Evolutionary conservation across 345 rosid species (phyloP).

Genomic region (Lepidium africanum): DNA sequence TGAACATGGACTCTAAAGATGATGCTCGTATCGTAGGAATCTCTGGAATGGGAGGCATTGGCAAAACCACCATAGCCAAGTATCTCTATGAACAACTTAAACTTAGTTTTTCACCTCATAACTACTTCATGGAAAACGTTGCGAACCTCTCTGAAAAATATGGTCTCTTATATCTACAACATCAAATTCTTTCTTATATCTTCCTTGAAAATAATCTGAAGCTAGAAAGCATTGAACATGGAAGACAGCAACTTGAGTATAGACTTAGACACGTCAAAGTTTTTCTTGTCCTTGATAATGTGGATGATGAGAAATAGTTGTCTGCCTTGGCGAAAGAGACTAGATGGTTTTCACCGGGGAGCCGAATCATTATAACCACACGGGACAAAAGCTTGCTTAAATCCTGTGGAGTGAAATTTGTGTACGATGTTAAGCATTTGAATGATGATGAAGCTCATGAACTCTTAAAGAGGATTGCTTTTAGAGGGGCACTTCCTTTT

Average conservation of each 20-base stretch:
- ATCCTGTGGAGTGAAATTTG: neutral
- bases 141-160: neutral
- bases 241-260: too few relatives aligned
- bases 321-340: slow-evolving; percentile 31
- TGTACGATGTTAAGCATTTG: neutral
- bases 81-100: slow-evolving; percentile 17
- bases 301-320: slow-evolving; percentile 28
- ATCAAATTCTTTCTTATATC: neutral
- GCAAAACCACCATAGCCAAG: slow-evolving; percentile 29
- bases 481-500: slow-evolving; percentile 1
- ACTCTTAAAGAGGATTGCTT: slow-evolving; percentile 3
- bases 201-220: neutral
- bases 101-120: neutral
- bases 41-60: slow-evolving; percentile 28
- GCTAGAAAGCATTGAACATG: neutral
- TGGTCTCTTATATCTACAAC: neutral
- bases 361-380: slow-evolving; percentile 47
- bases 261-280: neutral
- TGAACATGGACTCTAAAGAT: neutral
- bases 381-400: slow-evolving; percentile 23
- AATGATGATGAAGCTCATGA: neutral
- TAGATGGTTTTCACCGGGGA: slow-evolving; percentile 38
- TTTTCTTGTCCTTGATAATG: neutral
- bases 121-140: slow-evolving; percentile 15
- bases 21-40: slow-evolving; percentile 2